These are phyloP conservation scores for Leccinum broughii DNA, from an alignment of 768 basidiomycete species.

Conservation along the genomic window DNA sequence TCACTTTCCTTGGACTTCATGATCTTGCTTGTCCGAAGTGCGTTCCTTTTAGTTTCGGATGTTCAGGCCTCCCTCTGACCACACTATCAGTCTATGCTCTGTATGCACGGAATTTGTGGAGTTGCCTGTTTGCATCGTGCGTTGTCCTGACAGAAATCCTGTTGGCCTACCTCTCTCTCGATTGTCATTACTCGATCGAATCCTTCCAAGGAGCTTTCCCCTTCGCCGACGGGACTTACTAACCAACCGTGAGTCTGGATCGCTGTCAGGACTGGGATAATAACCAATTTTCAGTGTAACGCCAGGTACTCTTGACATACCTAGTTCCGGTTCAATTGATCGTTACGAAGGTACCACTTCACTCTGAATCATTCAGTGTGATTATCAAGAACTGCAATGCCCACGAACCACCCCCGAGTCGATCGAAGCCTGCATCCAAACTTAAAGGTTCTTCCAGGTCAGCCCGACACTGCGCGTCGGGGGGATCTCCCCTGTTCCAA, in stretches of 20 bases:
- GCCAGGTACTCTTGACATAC: neutral
- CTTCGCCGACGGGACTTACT: neutral
- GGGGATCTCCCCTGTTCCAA: no score
- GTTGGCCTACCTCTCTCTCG: neutral
- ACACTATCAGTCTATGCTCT: constrained; percentile 20
- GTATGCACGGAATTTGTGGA: constrained; percentile 5
- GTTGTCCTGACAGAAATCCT: constrained; percentile 16
- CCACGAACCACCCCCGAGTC: no score
- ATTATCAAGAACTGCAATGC: no score
- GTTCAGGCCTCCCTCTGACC: neutral
- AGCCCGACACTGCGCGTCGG: neutral
- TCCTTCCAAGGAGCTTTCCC: neutral
- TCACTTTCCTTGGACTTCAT: constrained; percentile 17
- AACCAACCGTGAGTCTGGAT: neutral
- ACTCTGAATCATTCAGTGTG: neutral
- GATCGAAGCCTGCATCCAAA: neutral
- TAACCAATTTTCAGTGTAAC: no score
- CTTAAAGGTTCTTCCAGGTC: neutral
- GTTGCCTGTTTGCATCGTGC: neutral
- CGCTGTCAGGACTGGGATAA: neutral
- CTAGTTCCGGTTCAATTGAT: neutral
- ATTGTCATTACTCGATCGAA: neutral
- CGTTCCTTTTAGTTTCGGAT: neutral
- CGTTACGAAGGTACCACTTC: neutral
- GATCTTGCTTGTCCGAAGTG: constrained; percentile 27